phyloP scores from a whole-genome alignment of 768 basidiomycete genomes.

The Pleurotus cornucopiae region DNA sequence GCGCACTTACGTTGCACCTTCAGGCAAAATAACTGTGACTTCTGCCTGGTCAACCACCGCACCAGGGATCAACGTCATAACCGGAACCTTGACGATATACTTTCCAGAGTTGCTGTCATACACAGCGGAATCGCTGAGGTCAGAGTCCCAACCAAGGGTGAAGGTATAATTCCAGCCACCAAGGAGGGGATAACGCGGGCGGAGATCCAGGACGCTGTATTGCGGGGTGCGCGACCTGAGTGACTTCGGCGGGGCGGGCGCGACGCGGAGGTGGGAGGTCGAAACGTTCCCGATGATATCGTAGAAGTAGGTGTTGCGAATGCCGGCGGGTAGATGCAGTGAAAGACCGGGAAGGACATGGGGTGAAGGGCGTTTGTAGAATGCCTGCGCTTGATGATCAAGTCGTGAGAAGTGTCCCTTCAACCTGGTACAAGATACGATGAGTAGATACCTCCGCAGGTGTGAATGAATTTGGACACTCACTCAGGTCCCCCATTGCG shows the following conservation, averaged over 20 bases:
- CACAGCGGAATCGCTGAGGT: constrained; percentile 65
- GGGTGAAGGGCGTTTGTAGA: constrained; percentile 59
- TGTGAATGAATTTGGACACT: constrained; percentile 25
- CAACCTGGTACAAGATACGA: constrained; percentile 44
- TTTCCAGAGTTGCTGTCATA: constrained; percentile 59
- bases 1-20: constrained; percentile 84
- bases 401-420: constrained; percentile 96
- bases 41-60: constrained; percentile 79
- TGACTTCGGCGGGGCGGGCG: constrained; percentile 55
- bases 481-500: constrained; percentile 88
- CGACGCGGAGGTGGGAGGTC: constrained; percentile 77
- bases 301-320: constrained; percentile 82
- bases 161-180: constrained; percentile 99
- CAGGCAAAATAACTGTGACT: constrained; percentile 80
- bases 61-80: constrained; percentile 78
- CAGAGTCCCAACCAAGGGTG: constrained; percentile 92
- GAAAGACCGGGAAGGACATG: constrained; percentile 71
- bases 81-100: constrained; percentile 77
- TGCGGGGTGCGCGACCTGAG: constrained; percentile 32
- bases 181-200: constrained; percentile 87
- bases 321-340: constrained; percentile 80
- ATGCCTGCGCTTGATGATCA: constrained; percentile 74
- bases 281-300: constrained; percentile 96
- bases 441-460: neutral
- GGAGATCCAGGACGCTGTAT: constrained; percentile 73